A percentile compares a stretch with the other conserved stretches of the same genome.
These are phyloP conservation scores for Ettlia oleoabundans DNA, from an alignment of 139 green algal species.

Conservation along the genomic window DNA sequence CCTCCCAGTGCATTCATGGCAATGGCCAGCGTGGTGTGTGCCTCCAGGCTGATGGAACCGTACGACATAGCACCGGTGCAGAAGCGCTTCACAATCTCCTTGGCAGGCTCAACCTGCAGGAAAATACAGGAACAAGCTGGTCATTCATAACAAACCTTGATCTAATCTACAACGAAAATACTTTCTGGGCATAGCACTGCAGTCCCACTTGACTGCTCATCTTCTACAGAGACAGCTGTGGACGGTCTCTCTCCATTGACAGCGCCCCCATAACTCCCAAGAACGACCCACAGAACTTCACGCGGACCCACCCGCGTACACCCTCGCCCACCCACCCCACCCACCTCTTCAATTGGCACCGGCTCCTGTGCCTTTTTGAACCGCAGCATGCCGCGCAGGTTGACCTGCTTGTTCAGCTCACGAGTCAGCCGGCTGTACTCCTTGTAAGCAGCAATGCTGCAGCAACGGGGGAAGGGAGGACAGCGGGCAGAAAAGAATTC, in stretches of 20 bases:
- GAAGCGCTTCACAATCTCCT: constrained; percentile 93
- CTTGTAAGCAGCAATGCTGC: constrained; percentile 54
- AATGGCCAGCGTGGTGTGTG: constrained; percentile 91
- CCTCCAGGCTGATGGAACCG: constrained; percentile 90
- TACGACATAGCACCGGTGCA: constrained; percentile 89
- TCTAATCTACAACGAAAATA: no score
- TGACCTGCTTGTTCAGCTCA: constrained; percentile 87
- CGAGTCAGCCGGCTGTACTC: constrained; percentile 69
- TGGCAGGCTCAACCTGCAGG: constrained; percentile 85
- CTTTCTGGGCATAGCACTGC: no score
- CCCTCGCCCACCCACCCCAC: not conserved
- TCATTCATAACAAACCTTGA: no score
- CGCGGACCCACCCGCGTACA: no score
- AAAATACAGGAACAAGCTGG: no score
- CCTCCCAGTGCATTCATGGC: constrained; percentile 96
- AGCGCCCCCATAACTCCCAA: no score
- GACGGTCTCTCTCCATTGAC: no score
- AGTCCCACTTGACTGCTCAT: no score
- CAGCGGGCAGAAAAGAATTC: not conserved
- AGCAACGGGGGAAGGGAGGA: not conserved
- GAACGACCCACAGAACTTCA: no score
- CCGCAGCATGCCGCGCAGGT: constrained; percentile 87
- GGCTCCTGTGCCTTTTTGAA: constrained; percentile 68
- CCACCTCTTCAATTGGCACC: constrained; percentile 31
- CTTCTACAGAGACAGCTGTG: no score